Evolutionary conservation across 352 stramenopile species (phyloP), one percentile per base, ranked within the genome.

Genomic region (Globisporangium uncinulatum): DNA sequence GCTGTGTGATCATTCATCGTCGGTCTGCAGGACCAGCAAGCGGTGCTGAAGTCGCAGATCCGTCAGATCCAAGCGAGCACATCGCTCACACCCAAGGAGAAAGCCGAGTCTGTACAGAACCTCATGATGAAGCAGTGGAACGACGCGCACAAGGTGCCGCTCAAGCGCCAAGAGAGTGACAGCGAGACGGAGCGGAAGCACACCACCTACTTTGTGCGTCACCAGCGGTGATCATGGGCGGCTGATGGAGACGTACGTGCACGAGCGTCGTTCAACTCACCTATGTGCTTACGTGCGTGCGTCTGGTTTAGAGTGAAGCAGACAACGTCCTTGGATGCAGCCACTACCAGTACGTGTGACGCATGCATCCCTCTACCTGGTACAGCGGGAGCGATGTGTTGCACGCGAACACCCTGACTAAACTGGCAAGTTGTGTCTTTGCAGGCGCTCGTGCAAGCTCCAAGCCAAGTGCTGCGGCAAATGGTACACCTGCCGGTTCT

Each of bases 401-500:
- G 13, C 36, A 17, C 5, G 7, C 48, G 2, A 7, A 36, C 14
- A 14, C 20, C 14, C 2, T 24, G 13, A 20, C 44, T 14, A 14
- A 41, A 37, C 39, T 66, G 49, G 45, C 31, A 14, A 20, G 6
- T 11, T 39, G 6, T 54, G 20, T n/a, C 29, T 46, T 34, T 2
- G n/a, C 54, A 89, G 82, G 49, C 74, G 87, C 9, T 63, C 65
- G 21, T 92, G 82, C 67, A 96, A 95, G 55, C 54, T 97, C 7
- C 75, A 86, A 56, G 71, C 76, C 8, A 87, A 92, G 55, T 97
- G 90, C 70, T 97, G 90, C 62, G 79, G 81, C 41, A 82, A 86
- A 52, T 91, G 92, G 73, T 97, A 96, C 57, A 79, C 82, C 7
- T 97, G 90, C 54, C 74, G 88, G 8, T 94, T 97, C 59, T 97